Base-by-base conservation (phyloP, 1,139 yeast species). In the Candida tetrigidarum region DNA sequence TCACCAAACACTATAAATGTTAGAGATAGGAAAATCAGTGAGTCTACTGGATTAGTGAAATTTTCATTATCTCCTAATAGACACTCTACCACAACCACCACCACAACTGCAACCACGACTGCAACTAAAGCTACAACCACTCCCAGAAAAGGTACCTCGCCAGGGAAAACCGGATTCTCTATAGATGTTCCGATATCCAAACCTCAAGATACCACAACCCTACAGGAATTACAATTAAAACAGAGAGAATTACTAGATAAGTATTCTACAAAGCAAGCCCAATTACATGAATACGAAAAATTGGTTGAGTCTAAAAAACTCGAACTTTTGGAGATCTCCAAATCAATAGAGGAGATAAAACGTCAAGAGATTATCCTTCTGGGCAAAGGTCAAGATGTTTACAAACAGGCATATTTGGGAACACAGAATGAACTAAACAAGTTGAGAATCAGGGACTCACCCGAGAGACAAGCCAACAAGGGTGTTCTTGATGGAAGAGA, bases 321-420 rank as follows among this genome's bases (percentile, higher is more conserved):
- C 34, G 71, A 67, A 53, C 50, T 70, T 46, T 45, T 63, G 29
- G 71, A 67, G 47, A 47, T 69, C 16, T 56, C 66, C 18, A 44
- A 56, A 6, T 53, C 57, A 35, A 56, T 50, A 52, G 64, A 50
- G 37, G 35, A 40, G 8, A 19, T 43, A 15, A 49, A 50, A 38
- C 38, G 48, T 11, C 37, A 45, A n/a, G 51, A 50, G 41, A 32
- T 38, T 19, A 39, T 48, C 10, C 47, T 40, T 22, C 32, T 33
- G 15, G 43, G 41, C 6, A 37, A 25, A 5, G 34, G 27, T 20
- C 44, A 27, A 12, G 51, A 48, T 42, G 39, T 46, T 16, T 50
- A 47, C 38, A 46, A 47, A 26, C 49, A 39, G 42, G 50, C 49
- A 8, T 42, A 47, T 30, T 8, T 36, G 2, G 44, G 50, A 30